These are phyloP conservation scores for Penicillium paneum DNA, from an alignment of 2,329 filamentous ascomycete species.

Conservation along the genomic window DNA sequence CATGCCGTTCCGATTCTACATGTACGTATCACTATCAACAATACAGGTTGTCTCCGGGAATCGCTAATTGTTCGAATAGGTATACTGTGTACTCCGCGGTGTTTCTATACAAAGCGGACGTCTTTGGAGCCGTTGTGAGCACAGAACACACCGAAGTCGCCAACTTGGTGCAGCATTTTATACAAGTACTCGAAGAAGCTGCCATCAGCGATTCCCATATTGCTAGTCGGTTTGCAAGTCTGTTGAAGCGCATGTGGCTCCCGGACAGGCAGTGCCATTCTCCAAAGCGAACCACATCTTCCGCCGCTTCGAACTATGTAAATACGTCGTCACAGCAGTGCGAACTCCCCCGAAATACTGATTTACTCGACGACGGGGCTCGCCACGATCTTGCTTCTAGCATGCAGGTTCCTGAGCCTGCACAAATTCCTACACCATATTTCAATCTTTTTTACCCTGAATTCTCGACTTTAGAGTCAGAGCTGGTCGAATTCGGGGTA, in stretches of 20 bases:
- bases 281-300: too few species aligned
- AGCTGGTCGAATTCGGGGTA: neutral
- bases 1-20: conserved; percentile 12
- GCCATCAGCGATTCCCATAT: conserved; percentile 10
- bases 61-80: neutral
- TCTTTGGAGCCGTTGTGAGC: conserved; percentile 4
- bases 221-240: neutral
- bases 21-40: neutral
- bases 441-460: neutral
- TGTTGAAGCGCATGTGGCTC: conserved; percentile 10
- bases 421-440: neutral
- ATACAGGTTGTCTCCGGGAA: too few species aligned
- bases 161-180: conserved; percentile 5
- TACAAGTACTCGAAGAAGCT: conserved; percentile 7
- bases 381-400: neutral
- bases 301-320: too few species aligned
- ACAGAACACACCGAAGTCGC: neutral
- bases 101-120: conserved; percentile 13
- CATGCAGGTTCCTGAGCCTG: neutral
- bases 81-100: conserved; percentile 14
- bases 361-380: neutral
- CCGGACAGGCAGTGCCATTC: neutral
- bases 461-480: neutral
- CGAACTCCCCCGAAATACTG: too few species aligned
- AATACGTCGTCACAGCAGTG: too few species aligned